Evolutionary conservation across 176 grass and related monocot genomes (phyloP).

Genomic region (Oryza longistaminata): DNA sequence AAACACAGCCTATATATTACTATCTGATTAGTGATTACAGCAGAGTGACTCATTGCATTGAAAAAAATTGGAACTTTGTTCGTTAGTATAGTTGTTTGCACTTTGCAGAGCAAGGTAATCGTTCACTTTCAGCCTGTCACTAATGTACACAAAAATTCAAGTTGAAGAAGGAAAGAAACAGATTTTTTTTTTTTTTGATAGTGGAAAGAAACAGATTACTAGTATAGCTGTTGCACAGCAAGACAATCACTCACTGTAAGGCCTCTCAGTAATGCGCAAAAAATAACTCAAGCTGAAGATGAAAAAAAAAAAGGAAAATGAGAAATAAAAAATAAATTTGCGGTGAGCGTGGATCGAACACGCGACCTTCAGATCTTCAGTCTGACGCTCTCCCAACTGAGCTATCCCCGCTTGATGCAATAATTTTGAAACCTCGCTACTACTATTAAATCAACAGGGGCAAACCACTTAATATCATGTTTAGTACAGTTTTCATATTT

Average conservation of each 20-base stretch:
- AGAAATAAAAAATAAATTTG: not conserved
- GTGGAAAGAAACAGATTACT: not conserved
- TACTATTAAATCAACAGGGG: too few relatives aligned
- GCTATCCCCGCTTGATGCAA: constrained; percentile 46
- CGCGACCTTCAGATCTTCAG: constrained; percentile 86
- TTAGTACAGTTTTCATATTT: too few relatives aligned
- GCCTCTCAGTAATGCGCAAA: not conserved
- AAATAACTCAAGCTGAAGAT: not conserved
- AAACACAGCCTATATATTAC: too few relatives aligned
- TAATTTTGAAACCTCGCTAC: too few relatives aligned
- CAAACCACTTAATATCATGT: too few relatives aligned
- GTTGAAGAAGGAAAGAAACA: not conserved
- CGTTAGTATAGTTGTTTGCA: not conserved
- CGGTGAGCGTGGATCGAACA: constrained; percentile 71
- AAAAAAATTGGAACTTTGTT: not conserved
- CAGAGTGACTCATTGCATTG: not conserved
- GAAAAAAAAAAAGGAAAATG: not conserved
- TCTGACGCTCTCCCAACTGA: constrained; percentile 87
- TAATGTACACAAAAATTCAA: not conserved
- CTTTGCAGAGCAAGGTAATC: not conserved
- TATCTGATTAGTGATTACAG: not conserved
- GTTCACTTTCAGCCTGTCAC: not conserved
- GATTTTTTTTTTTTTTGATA: too few relatives aligned
- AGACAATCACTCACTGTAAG: not conserved
- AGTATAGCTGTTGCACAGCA: not conserved